Conservation (phyloP, 1,139 yeast genomes). For the Candida freyschussii region DNA sequence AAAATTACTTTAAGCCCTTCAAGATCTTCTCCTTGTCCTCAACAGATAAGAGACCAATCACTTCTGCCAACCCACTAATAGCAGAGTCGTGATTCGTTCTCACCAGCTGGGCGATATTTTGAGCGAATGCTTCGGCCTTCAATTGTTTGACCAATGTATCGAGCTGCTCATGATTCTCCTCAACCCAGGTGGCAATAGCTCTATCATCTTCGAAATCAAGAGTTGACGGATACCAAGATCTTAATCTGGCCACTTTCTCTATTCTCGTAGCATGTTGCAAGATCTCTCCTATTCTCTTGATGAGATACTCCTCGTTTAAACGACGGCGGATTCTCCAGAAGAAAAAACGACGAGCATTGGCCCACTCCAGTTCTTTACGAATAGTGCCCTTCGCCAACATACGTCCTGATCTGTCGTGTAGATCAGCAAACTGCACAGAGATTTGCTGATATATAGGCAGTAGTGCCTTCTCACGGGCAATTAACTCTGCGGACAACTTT, state of each 20-base stretch:
- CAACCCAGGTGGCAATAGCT: conserved; percentile 83
- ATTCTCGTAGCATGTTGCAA: conserved; percentile 60
- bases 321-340: conserved; percentile 99
- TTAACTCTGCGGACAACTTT: conserved; percentile 57
- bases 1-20: conserved; percentile 26
- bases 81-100: conserved; percentile 53
- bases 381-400: conserved; percentile 95
- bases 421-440: conserved; percentile 93
- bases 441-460: conserved; percentile 89
- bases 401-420: conserved; percentile 96
- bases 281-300: conserved; percentile 67
- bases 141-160: conserved; percentile 59
- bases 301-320: conserved; percentile 84
- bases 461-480: conserved; percentile 72
- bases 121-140: conserved; percentile 60
- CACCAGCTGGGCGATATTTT: conserved; percentile 54
- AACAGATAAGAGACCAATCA: conserved; percentile 51
- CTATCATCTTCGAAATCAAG: conserved; percentile 69
- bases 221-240: conserved; percentile 79
- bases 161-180: conserved; percentile 63
- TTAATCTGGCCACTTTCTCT: conserved; percentile 80
- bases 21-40: conserved; percentile 51
- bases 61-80: conserved; percentile 56
- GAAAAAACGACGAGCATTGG: conserved; percentile 86
- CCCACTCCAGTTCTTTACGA: conserved; percentile 81